Evolutionary conservation across 768 basidiomycete genomes (phyloP).

Genomic region (Hebeloma cylindrosporum): DNA sequence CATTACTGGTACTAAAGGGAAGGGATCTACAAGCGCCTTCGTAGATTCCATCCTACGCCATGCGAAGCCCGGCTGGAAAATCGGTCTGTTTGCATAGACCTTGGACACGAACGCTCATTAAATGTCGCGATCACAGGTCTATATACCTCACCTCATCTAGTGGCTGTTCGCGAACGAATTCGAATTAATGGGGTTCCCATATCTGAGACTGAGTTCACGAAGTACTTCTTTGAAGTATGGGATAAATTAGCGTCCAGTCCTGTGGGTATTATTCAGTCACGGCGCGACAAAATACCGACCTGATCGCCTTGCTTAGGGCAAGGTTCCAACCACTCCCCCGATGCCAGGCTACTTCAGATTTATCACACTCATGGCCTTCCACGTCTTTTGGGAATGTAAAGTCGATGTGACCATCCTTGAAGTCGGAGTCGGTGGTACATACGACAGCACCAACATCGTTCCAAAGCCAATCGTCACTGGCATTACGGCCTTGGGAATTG

Average conservation of each 20-base stretch:
- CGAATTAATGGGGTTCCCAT: constrained; percentile 89
- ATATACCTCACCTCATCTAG: constrained; percentile 95
- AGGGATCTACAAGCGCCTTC: constrained; percentile 96
- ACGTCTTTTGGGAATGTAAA: constrained; percentile 78
- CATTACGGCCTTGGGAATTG: constrained; percentile 86
- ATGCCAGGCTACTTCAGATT: constrained; percentile 96
- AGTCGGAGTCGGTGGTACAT: constrained; percentile 92
- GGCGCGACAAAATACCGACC: neutral
- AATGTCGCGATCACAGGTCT: constrained; percentile 56
- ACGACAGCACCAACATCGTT: constrained; percentile 96
- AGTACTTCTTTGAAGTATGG: constrained; percentile 97
- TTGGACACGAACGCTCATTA: neutral
- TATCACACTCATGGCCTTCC: constrained; percentile 88
- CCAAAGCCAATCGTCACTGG: constrained; percentile 90
- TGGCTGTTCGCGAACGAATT: constrained; percentile 94
- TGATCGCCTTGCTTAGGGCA: constrained; percentile 37
- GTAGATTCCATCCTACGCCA: constrained; percentile 82
- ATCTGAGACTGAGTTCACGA: constrained; percentile 84
- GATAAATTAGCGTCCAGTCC: constrained; percentile 67
- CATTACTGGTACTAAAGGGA: constrained; percentile 97
- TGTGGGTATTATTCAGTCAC: constrained; percentile 38
- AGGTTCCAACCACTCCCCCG: constrained; percentile 47
- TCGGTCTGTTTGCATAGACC: constrained; percentile 53
- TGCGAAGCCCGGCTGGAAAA: constrained; percentile 71
- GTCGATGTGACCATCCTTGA: constrained; percentile 93